A percentile compares a stretch with the other conserved stretches of the same genome.
These are phyloP conservation scores for Fusarium denticulatum DNA, from an alignment of 2,329 filamentous ascomycete species.

Conservation along the genomic window DNA sequence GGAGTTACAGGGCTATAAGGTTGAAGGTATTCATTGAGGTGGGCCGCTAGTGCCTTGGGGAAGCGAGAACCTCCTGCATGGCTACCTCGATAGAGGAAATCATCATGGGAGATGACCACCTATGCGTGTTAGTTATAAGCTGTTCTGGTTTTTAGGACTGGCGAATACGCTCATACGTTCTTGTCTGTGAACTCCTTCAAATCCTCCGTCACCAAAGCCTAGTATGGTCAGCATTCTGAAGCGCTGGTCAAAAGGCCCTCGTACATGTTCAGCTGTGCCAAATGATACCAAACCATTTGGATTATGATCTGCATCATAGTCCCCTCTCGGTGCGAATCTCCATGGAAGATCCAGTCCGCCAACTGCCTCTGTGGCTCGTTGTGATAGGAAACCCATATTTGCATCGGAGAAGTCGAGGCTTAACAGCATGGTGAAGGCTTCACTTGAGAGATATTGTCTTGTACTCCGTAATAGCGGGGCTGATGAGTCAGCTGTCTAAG, in stretches of 20 bases:
- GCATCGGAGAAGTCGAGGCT: conserved; percentile 10
- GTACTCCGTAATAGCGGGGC: conserved; percentile 6
- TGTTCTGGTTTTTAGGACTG: not conserved
- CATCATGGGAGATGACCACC: conserved; percentile 42
- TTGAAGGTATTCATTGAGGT: conserved; percentile 52
- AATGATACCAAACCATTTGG: conserved; percentile 58
- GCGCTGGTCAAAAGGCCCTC: not conserved
- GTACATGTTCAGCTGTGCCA: conserved; percentile 59
- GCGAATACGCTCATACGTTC: conserved; percentile 40
- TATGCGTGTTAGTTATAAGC: not conserved
- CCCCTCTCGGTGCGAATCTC: conserved; percentile 46
- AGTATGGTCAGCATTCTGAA: not conserved
- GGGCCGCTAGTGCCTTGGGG: conserved; percentile 46
- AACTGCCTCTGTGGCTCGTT: conserved; percentile 40
- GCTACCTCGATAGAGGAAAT: conserved; percentile 52
- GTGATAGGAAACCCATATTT: conserved; percentile 33
- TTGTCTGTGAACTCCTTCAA: conserved; percentile 43
- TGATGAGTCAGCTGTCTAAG: conserved; percentile 28
- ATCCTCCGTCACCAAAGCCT: conserved; percentile 54
- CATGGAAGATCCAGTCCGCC: conserved; percentile 44
- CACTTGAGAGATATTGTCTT: not conserved
- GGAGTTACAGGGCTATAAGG: conserved; percentile 44
- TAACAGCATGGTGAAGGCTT: conserved; percentile 21
- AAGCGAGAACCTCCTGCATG: conserved; percentile 49
- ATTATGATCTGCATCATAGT: conserved; percentile 52